Evolutionary conservation across 2,329 filamentous ascomycete species (phyloP).

Genomic region (Drechslerella dactyloides): DNA sequence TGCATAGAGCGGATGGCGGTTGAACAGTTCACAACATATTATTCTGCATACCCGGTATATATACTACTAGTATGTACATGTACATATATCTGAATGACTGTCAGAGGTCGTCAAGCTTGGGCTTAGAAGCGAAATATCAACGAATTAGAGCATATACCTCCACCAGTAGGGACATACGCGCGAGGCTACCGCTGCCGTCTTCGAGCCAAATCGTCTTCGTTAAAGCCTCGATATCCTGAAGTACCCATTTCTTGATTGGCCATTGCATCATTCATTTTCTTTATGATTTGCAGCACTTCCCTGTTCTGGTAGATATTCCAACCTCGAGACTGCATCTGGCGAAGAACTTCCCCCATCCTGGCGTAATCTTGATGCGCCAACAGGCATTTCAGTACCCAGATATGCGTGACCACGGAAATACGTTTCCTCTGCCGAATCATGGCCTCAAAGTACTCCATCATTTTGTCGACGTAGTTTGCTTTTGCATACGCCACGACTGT

Average conservation of each 20-base stretch:
- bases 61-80: neutral
- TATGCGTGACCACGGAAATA: slow-evolving; percentile 13
- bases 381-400: slow-evolving; percentile 16
- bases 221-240: too few species aligned
- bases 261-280: slow-evolving; percentile 14
- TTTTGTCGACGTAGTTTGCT: slow-evolving; percentile 16
- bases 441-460: slow-evolving; percentile 26
- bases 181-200: too few species aligned
- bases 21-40: neutral
- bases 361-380: slow-evolving; percentile 19
- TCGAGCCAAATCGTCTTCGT: too few species aligned
- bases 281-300: slow-evolving; percentile 10
- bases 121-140: too few species aligned
- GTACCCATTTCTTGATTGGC: slow-evolving; percentile 3
- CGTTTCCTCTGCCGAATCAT: slow-evolving; percentile 28
- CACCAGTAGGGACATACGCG: too few species aligned
- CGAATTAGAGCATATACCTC: too few species aligned
- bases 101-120: too few species aligned
- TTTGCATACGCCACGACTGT: slow-evolving; percentile 30
- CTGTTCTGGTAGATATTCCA: slow-evolving; percentile 16
- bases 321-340: slow-evolving; percentile 8
- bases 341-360: slow-evolving; percentile 12
- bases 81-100: too few species aligned
- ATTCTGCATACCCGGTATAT: neutral
- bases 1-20: neutral